These are phyloP conservation scores for Syzygium malaccense DNA, from an alignment of 441 rosid species.

Conservation along the genomic window DNA sequence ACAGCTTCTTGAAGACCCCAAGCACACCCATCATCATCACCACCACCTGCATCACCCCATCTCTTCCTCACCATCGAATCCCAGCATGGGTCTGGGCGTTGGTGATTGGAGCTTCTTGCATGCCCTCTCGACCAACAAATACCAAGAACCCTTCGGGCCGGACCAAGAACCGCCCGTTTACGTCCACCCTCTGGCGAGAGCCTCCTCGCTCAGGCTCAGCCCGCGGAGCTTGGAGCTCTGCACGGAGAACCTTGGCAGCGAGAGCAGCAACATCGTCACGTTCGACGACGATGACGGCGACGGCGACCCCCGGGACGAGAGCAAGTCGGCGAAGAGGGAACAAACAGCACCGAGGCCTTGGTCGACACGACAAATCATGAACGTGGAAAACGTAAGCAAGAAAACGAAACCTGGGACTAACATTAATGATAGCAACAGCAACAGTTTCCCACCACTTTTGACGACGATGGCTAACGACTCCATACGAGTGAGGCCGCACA, in stretches of 20 bases:
- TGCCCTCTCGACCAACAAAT: slow-evolving; percentile 16
- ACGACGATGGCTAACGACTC: slow-evolving; percentile 47
- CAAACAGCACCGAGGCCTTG: not conserved
- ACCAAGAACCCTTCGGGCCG: slow-evolving; percentile 3
- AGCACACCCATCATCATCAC: not conserved
- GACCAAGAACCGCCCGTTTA: slow-evolving; percentile 23
- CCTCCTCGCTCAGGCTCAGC: slow-evolving; percentile 44
- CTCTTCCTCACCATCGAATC: not conserved
- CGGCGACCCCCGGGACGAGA: not conserved
- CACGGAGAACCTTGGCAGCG: slow-evolving; percentile 78
- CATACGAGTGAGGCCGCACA: slow-evolving; percentile 48
- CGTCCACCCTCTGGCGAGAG: slow-evolving; percentile 35
- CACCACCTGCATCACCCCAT: not conserved
- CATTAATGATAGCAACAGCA: not conserved
- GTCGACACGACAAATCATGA: not conserved
- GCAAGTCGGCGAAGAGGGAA: not conserved
- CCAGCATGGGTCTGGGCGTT: not conserved
- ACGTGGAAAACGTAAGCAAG: slow-evolving; percentile 1
- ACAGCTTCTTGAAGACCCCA: slow-evolving; percentile 9
- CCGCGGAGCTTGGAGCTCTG: slow-evolving; percentile 70
- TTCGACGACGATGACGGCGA: slow-evolving; percentile 8
- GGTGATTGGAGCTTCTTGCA: slow-evolving; percentile 54
- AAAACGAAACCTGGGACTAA: slow-evolving; percentile 14
- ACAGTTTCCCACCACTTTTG: slow-evolving; percentile 67
- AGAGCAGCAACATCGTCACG: slow-evolving; percentile 51